Evolutionary conservation across 164 flowering plant genomes (phyloP), one percentile per base, ranked within the genome.

Genomic region (Vitis vinifera): DNA sequence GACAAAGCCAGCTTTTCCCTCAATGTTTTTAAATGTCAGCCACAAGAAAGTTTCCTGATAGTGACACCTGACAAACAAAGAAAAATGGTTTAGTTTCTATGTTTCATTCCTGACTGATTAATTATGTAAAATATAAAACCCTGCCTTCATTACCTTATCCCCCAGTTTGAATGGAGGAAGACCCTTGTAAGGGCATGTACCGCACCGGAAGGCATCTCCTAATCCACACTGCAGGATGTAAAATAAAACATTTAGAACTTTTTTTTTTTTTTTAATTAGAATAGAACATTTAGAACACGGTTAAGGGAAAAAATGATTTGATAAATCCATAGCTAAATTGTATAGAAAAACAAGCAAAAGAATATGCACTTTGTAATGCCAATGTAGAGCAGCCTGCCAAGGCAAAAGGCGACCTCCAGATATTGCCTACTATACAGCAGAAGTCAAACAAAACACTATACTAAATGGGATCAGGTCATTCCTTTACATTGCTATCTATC

Each of bases 161-260:
- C 99, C 99, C 65, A 86, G 73, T 72, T 93, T 88, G 76, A 95
- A 95, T 63, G 95, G 82, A 66, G 97, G 92, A 53, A 91, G 92
- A 74, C 99, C 99, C 82, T 86, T 93, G 78, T 89, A 95, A 47
- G 99, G 99, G 74, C 98, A 95, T 49, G 93, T 84, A 62, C 91
- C 31, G 78, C 99, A 95, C 55, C 99, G 88, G 67, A 95, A 95
- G 60, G 99, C 99, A 88, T 95, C 99, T 16, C 99, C 99, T 23
- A 95, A 82, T 27, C 98, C 98, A 81, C 99, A 95, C 99, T 93
- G 93, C 79, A 79, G 1, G 10, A 23, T 23, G 27, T 23, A 23
- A 23, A 23, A 8, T 49, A 71, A 1, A 55, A 29, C 23, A n/a
- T 19, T 37, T 37, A 37, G 44, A 37, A 37, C 7, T 1, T 1